Evolutionary conservation across 805 yeast species (phyloP), one percentile per base, ranked within the genome.

Genomic region (Ogataea minuta): DNA sequence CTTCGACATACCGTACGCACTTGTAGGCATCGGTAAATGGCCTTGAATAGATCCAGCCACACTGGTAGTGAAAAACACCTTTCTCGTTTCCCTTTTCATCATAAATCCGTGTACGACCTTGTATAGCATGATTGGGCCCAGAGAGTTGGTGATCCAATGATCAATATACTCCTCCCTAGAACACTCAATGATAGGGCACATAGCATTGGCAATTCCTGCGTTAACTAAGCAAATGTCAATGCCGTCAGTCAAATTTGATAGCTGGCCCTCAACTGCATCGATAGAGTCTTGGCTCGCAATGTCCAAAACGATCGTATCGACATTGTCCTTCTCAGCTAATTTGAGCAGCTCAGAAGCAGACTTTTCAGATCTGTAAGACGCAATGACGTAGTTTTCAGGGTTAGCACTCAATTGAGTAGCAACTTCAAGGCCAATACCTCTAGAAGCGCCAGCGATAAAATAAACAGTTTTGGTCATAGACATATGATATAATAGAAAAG

Each of bases 381-480:
- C 59, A 28, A 59, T 41, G 10, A 62, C 56, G 5, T 28, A 14
- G 31, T 46, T 53, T 8, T 43, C 31, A 23, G 52, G 28, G 7
- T 48, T 42, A 4, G 41, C 34, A 16, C 57, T 47, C 15, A 66
- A 44, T 26, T 50, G 49, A 28, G 59, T 53, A 2, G 54, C 59
- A 7, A 68, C 48, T 2, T 53, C 54, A 11, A 57, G 53, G 4
- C 74, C 73, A 29, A 69, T 60, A 6, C 73, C 74, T 38, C 68
- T 54, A 14, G 68, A 65, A 13, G 68, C 68, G 11, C 75, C 74
- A 2, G 71, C 62, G 11, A 68, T 46, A 3, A 68, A 49, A 47
- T 64, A 64, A 31, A 30, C 25, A 31, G 36, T 48, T 19, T 19
- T 19, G 8, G 21, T 8, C 21, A 19, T 19, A 8, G 8, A 6